phyloP scores from a whole-genome alignment of 805 yeast genomes.

The Metschnikowia kofuensis region DNA sequence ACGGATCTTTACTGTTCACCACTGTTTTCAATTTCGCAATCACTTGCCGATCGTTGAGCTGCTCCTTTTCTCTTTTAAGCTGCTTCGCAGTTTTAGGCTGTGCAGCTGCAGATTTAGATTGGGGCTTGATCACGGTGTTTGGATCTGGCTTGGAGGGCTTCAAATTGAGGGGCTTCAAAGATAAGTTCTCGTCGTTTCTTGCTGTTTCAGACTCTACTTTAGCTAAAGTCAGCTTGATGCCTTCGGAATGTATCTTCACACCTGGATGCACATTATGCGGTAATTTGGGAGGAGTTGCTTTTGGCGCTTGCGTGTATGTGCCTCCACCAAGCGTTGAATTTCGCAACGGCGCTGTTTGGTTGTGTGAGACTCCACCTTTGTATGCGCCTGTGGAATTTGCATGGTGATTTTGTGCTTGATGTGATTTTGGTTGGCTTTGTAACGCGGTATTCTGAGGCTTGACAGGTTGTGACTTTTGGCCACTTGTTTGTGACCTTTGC shows the following conservation, averaged over 20 bases:
- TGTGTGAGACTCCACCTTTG: conserved; percentile 12
- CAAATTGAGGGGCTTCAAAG: conserved; percentile 14
- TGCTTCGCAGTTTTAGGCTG: conserved; percentile 37
- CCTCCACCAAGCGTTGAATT: conserved; percentile 23
- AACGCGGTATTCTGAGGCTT: neutral
- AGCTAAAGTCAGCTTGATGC: conserved; percentile 25
- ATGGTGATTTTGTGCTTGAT: neutral
- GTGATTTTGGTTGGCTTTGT: neutral
- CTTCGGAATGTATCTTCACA: conserved; percentile 29
- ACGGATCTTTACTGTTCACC: conserved; percentile 83
- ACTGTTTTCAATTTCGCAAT: conserved; percentile 79
- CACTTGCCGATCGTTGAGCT: conserved; percentile 81
- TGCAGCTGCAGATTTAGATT: neutral
- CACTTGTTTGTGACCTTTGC: neutral
- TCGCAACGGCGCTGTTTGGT: conserved; percentile 15
- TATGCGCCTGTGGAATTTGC: neutral
- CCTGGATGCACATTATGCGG: conserved; percentile 33
- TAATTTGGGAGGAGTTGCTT: conserved; percentile 27
- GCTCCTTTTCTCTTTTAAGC: conserved; percentile 39
- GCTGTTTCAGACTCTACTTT: conserved; percentile 1
- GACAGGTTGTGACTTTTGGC: neutral
- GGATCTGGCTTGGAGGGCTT: conserved; percentile 13
- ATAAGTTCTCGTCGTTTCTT: neutral
- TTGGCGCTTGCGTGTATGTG: conserved; percentile 18
- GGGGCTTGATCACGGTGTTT: conserved; percentile 9